Percentiles rank a stretch among this genome's conserved stretches.
Evolutionary conservation across 2,329 filamentous ascomycete genomes (phyloP).

Genomic region (Trichoderma gracile): DNA sequence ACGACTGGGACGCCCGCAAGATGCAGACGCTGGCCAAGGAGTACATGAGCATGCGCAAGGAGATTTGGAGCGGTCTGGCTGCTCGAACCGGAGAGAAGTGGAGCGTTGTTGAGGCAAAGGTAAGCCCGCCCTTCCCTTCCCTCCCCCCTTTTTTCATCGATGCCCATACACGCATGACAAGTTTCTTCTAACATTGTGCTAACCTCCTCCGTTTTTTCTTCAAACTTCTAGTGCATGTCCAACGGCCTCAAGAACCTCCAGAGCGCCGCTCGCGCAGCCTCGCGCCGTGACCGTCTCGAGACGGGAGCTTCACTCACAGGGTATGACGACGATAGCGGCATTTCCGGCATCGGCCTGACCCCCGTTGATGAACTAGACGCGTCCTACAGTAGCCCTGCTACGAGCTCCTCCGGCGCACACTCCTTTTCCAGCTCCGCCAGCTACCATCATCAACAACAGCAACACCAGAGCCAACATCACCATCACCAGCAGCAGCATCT

Average conservation of each 20-base stretch:
- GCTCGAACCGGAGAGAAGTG: slow-evolving; percentile 78
- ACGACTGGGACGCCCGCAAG: slow-evolving; percentile 77
- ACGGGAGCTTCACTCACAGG: slow-evolving; percentile 40
- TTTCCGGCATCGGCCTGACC: slow-evolving; percentile 62
- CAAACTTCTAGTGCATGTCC: slow-evolving; percentile 67
- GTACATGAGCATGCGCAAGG: slow-evolving; percentile 76
- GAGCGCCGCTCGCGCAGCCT: slow-evolving; percentile 64
- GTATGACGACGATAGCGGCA: slow-evolving; percentile 71
- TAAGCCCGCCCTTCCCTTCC: slow-evolving; percentile 37
- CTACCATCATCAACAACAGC: slow-evolving; percentile 34
- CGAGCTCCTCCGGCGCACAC: slow-evolving; percentile 47
- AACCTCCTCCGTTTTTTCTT: not conserved
- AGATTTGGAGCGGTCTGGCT: slow-evolving; percentile 79
- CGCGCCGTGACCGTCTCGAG: slow-evolving; percentile 64
- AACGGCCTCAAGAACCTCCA: slow-evolving; percentile 80
- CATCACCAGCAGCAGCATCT: slow-evolving; percentile 32
- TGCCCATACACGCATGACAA: too few relatives aligned
- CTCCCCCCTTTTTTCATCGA: not conserved
- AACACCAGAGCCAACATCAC: slow-evolving; percentile 34
- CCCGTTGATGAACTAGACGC: slow-evolving; percentile 61
- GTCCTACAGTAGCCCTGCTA: slow-evolving; percentile 58
- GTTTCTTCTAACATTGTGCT: slow-evolving; percentile 25
- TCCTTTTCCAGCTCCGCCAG: slow-evolving; percentile 41
- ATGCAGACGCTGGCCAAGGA: slow-evolving; percentile 72
- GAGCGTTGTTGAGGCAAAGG: slow-evolving; percentile 67